Evolutionary conservation across 495 filamentous ascomycete genomes (phyloP), one percentile per base, ranked within the genome.

Genomic region (Lasiosphaeria miniovina): DNA sequence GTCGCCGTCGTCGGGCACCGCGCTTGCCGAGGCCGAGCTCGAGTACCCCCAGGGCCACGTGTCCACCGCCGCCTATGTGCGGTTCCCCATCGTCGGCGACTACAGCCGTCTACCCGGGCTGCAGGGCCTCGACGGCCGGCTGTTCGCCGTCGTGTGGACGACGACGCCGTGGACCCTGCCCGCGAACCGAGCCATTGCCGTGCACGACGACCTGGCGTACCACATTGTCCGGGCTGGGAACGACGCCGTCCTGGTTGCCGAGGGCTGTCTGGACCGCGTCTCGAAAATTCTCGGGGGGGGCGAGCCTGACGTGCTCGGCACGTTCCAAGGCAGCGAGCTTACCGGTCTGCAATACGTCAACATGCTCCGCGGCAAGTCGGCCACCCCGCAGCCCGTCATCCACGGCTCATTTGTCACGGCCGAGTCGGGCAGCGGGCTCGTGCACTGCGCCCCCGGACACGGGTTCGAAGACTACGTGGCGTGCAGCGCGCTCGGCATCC

Each of bases 161-260:
- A 99, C 94, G 0, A 98, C 93, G 3, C 95, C 94, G 1, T 99
- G 94, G 94, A 98, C 94, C 0, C 76, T 99, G 4, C 95, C 94
- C 3, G 91, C 95, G 15, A 99, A 99, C 70, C 82, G 83, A 64
- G 93, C 89, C 3, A 90, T 99, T 71, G 92, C 90, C 6, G 79
- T 98, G 34, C 82, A 88, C 61, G 69, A 83, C 3, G 83, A 86
- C 14, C 61, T 97, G 60, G 78, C 86, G 52, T 99, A 99, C 71
- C 74, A 75, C 33, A 75, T 97, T 54, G 74, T 95, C 38, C 70
- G 80, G 61, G 79, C 82, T 10, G 76, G 78, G 3, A 70, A 82
- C 43, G 85, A 86, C 38, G 79, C 60, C 8, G 53, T 75, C 3
- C 33, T 80, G 24, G 71, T 94, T 51, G 90, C 90, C 3, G 77